A percentile compares a stretch with the other conserved stretches of the same genome.
These are phyloP conservation scores for Kwoniella sp. DNA, from an alignment of 768 basidiomycete genomes.

Conservation along the genomic window DNA sequence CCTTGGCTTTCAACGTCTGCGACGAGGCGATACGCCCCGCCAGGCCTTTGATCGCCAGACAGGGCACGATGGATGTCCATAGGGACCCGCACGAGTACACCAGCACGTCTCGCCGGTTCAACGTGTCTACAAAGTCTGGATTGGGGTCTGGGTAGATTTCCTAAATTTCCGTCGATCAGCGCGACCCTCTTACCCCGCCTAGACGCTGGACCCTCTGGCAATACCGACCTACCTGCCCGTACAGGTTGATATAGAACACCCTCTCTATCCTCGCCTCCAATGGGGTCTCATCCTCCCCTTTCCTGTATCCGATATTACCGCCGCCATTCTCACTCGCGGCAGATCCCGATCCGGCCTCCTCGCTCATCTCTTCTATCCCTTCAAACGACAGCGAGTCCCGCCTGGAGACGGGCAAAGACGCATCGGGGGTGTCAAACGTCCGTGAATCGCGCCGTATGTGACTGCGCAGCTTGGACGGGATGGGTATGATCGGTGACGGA, in stretches of 20 bases:
- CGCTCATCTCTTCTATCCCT: not conserved
- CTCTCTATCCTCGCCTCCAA: conserved; percentile 40
- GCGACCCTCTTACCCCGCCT: too few relatives aligned
- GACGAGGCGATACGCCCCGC: conserved; percentile 73
- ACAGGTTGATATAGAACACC: conserved; percentile 82
- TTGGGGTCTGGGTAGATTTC: conserved; percentile 89
- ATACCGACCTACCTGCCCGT: conserved; percentile 57
- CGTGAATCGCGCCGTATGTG: conserved; percentile 36
- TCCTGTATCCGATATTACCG: conserved; percentile 42
- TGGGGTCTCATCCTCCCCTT: conserved; percentile 42
- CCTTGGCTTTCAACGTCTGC: conserved; percentile 65
- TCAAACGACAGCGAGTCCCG: not conserved
- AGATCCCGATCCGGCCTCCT: too few relatives aligned
- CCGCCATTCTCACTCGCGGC: conserved; percentile 18
- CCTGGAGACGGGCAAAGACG: not conserved
- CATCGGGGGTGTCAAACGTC: conserved; percentile 38
- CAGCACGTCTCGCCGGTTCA: conserved; percentile 62
- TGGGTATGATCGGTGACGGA: too few relatives aligned
- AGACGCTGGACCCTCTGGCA: too few relatives aligned
- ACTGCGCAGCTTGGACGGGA: not conserved
- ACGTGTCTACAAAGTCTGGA: conserved; percentile 65
- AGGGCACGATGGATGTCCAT: conserved; percentile 94
- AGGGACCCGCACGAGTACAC: conserved; percentile 91
- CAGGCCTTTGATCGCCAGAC: conserved; percentile 77
- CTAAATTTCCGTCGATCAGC: too few relatives aligned